Percentiles rank a stretch among this genome's conserved stretches.
These are phyloP conservation scores for Penicillium sp. DNA, from an alignment of 2,329 filamentous ascomycete species.

Conservation along the genomic window DNA sequence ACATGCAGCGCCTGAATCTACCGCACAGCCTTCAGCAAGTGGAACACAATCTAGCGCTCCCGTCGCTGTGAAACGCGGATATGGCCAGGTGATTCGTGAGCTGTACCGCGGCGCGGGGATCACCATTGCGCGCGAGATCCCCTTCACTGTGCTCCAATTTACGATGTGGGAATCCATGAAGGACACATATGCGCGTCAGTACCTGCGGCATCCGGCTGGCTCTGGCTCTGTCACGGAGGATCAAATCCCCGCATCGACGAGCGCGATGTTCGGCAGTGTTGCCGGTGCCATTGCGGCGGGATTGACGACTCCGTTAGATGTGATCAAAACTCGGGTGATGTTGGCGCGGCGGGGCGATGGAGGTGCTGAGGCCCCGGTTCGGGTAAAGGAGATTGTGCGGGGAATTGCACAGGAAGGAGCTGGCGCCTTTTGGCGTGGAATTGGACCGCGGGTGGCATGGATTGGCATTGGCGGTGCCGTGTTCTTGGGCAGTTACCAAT, in stretches of 20 bases:
- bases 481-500: slow-evolving; percentile 90
- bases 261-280: slow-evolving; percentile 75
- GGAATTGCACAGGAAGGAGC: slow-evolving; percentile 54
- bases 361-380: slow-evolving; percentile 36
- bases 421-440: slow-evolving; percentile 45
- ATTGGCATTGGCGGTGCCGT: slow-evolving; percentile 92
- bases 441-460: slow-evolving; percentile 82
- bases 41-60: slow-evolving; percentile 8
- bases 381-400: slow-evolving; percentile 50
- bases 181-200: slow-evolving; percentile 41
- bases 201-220: slow-evolving; percentile 39
- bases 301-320: slow-evolving; percentile 86
- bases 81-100: slow-evolving; percentile 64
- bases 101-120: slow-evolving; percentile 88
- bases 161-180: slow-evolving; percentile 95
- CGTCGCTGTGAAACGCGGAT: slow-evolving; percentile 39
- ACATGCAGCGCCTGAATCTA: slow-evolving; percentile 24
- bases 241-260: slow-evolving; percentile 65
- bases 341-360: slow-evolving; percentile 63
- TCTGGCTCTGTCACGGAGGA: slow-evolving; percentile 26
- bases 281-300: slow-evolving; percentile 81
- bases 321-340: slow-evolving; percentile 97
- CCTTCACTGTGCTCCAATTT: slow-evolving; percentile 96
- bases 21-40: background rate
- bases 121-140: slow-evolving; percentile 91